Percentiles rank a stretch among this genome's conserved stretches.
Evolutionary conservation across 306 rosid genomes (phyloP).

Genomic region (Vigna reflexopilosa): DNA sequence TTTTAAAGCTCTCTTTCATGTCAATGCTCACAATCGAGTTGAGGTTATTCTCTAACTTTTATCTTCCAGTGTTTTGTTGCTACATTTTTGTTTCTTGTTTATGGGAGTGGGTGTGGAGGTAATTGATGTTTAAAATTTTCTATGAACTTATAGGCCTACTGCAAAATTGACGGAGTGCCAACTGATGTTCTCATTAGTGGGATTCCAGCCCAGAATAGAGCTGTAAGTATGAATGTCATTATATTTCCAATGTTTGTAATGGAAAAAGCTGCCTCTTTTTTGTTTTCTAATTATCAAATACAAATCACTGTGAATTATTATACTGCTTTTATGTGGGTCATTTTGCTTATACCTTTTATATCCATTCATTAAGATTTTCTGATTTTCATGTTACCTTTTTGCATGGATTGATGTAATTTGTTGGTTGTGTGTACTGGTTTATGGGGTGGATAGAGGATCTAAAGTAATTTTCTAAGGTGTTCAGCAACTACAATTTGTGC

Average conservation of each 20-base stretch:
- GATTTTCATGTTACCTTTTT: background rate
- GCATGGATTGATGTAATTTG: background rate
- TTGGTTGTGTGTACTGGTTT: background rate
- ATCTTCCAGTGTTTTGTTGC: background rate
- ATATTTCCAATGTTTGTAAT: background rate
- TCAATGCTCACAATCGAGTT: constrained; percentile 80
- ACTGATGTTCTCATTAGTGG: constrained; percentile 76
- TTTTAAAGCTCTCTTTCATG: constrained; percentile 75
- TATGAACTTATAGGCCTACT: constrained; percentile 69
- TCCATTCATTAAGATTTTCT: background rate
- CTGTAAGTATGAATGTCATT: constrained; percentile 67
- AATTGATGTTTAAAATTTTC: constrained; percentile 18
- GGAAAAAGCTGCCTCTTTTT: background rate
- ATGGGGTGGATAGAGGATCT: background rate
- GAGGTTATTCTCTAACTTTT: constrained; percentile 67
- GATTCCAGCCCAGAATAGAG: constrained; percentile 84
- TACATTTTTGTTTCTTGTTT: background rate
- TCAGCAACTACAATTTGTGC: background rate
- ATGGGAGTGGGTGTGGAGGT: too few species aligned
- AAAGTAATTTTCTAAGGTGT: background rate
- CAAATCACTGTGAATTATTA: constrained; percentile 1
- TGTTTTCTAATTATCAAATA: background rate
- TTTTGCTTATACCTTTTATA: background rate
- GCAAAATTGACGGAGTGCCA: constrained; percentile 84
- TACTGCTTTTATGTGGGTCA: background rate